These are phyloP conservation scores for Alternaria sp. DNA, from an alignment of 2,329 filamentous ascomycete species.

Conservation along the genomic window DNA sequence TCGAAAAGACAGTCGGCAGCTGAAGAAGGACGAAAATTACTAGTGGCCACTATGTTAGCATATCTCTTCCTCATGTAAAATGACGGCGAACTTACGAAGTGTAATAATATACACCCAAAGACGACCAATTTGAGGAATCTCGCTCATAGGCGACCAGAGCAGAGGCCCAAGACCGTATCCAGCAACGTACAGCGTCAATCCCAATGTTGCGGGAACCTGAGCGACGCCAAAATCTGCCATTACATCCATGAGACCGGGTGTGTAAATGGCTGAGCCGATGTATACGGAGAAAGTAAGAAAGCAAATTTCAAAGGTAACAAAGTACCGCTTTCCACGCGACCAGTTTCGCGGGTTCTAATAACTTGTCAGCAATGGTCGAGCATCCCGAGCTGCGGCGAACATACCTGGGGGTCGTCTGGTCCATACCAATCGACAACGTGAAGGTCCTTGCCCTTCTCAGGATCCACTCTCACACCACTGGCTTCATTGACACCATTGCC, in stretches of 20 bases:
- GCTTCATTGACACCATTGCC: conserved; percentile 38
- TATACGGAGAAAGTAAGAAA: conserved; percentile 63
- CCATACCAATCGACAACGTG: conserved; percentile 63
- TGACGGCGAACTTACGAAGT: conserved; percentile 15
- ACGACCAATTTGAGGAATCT: conserved; percentile 59
- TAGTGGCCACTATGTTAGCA: conserved; percentile 4
- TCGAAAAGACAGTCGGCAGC: conserved; percentile 55
- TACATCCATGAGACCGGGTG: conserved; percentile 54
- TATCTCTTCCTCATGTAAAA: too few relatives aligned
- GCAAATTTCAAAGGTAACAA: conserved; percentile 58
- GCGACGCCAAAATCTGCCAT: conserved; percentile 62
- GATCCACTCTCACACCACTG: conserved; percentile 56
- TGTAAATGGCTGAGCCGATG: conserved; percentile 62
- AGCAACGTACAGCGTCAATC: conserved; percentile 49
- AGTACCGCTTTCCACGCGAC: conserved; percentile 54
- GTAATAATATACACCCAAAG: conserved; percentile 45
- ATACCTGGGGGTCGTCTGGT: conserved; percentile 54
- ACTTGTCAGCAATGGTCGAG: background rate
- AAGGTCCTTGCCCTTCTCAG: conserved; percentile 62
- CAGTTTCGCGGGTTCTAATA: conserved; percentile 58
- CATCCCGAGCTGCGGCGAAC: background rate
- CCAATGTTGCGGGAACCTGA: conserved; percentile 56
- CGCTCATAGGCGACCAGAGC: conserved; percentile 55
- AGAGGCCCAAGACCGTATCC: conserved; percentile 47
- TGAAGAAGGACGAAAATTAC: conserved; percentile 59